A percentile compares a stretch with the other conserved stretches of the same genome.
Conservation (phyloP, 202 grass and related monocot species). For the Zizania palustris region DNA sequence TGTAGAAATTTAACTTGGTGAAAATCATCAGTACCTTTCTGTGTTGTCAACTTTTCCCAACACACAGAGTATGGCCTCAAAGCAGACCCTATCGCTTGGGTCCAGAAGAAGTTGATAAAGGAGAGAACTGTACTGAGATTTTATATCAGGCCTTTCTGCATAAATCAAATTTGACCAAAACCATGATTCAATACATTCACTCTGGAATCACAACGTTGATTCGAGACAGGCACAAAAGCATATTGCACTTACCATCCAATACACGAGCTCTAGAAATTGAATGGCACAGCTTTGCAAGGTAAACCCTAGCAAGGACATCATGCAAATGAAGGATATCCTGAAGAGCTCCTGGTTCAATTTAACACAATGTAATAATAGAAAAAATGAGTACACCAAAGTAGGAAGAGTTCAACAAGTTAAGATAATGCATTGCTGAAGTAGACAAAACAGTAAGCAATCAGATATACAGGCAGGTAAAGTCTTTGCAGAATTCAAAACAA, state of each 20-base stretch:
- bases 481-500: slow-evolving; percentile 11
- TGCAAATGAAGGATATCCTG: slow-evolving; percentile 99
- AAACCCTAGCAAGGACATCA: slow-evolving; percentile 97
- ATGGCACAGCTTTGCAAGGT: slow-evolving; percentile 91
- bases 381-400: slow-evolving; percentile 43
- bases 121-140: slow-evolving; percentile 86
- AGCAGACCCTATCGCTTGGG: slow-evolving; percentile 99
- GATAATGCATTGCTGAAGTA: slow-evolving; percentile 4
- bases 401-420: neutral
- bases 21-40: slow-evolving; percentile 64
- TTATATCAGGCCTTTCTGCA: slow-evolving; percentile 95
- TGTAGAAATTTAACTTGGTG: slow-evolving; percentile 19
- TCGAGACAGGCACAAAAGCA: slow-evolving; percentile 24
- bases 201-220: slow-evolving; percentile 38
- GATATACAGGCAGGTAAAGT: neutral
- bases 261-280: slow-evolving; percentile 88
- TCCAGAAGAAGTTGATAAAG: slow-evolving; percentile 99
- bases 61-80: slow-evolving; percentile 98
- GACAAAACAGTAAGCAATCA: slow-evolving; percentile 29
- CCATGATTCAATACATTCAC: slow-evolving; percentile 22
- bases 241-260: slow-evolving; percentile 75
- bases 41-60: slow-evolving; percentile 96
- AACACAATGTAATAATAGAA: slow-evolving; percentile 41
- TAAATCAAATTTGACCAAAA: slow-evolving; percentile 45
- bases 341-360: slow-evolving; percentile 82